A percentile compares a stretch with the other conserved stretches of the same genome.
These are phyloP conservation scores for Sesbania bispinosa DNA, from an alignment of 306 rosid genomes.

Conservation along the genomic window DNA sequence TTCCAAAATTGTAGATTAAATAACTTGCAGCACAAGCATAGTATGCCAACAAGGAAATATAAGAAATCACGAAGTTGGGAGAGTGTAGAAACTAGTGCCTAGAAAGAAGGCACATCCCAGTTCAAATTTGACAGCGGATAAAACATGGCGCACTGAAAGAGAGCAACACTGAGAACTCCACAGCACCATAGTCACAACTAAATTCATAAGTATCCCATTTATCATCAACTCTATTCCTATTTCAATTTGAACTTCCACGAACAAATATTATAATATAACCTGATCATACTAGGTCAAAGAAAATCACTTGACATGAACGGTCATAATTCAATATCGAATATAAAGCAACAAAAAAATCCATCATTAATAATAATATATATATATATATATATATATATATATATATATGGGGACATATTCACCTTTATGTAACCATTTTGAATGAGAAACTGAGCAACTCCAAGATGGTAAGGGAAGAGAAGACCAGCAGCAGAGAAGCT, in stretches of 20 bases:
- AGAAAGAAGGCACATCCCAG: neutral
- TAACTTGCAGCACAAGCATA: slow-evolving; percentile 8
- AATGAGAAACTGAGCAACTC: slow-evolving; percentile 77
- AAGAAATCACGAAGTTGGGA: neutral
- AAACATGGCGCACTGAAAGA: neutral
- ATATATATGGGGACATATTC: too few relatives aligned
- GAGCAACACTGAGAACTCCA: neutral
- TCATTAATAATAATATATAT: too few relatives aligned
- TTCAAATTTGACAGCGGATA: neutral
- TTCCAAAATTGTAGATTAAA: neutral
- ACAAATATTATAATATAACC: neutral
- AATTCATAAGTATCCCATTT: neutral
- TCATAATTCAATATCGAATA: neutral
- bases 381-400: too few relatives aligned
- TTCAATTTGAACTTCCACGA: neutral
- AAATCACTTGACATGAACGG: neutral
- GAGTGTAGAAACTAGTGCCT: neutral
- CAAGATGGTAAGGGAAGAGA: slow-evolving; percentile 92
- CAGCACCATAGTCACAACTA: neutral
- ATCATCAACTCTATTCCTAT: neutral
- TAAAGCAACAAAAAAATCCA: neutral
- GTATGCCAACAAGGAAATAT: neutral
- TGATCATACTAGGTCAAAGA: too few relatives aligned
- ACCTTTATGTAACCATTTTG: slow-evolving; percentile 89
- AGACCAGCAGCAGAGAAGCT: slow-evolving; percentile 98